Evolutionary conservation across 306 rosid species (phyloP).

Genomic region (Cicer yamashitae): DNA sequence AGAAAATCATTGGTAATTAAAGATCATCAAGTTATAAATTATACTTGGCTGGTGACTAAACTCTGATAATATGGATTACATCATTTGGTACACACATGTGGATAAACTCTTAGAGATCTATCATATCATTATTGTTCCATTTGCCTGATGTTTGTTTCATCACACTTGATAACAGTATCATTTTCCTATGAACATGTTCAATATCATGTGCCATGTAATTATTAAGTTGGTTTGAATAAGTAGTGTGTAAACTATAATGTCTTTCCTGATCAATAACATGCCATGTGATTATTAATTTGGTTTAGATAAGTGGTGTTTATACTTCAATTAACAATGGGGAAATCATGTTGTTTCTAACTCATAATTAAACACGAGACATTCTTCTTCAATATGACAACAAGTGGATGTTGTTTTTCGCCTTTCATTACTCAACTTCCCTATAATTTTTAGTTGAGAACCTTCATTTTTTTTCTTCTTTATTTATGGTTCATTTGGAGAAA

Average conservation of each 20-base stretch:
- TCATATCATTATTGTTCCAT: not conserved
- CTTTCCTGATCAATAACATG: too few species aligned
- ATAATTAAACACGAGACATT: slow-evolving; percentile 32
- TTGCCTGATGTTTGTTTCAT: not conserved
- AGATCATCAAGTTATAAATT: not conserved
- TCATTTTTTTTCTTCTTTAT: too few species aligned
- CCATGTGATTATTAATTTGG: too few species aligned
- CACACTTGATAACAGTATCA: not conserved
- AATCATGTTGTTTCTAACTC: not conserved
- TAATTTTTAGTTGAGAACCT: too few species aligned
- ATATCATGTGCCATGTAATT: slow-evolving; percentile 7
- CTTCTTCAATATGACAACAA: slow-evolving; percentile 10
- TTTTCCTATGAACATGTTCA: not conserved
- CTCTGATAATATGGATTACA: not conserved
- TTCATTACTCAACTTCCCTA: too few species aligned
- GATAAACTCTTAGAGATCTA: not conserved
- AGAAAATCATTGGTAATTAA: slow-evolving; percentile 1
- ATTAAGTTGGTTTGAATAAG: slow-evolving; percentile 28
- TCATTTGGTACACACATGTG: not conserved
- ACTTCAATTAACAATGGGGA: not conserved
- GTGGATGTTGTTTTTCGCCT: too few species aligned
- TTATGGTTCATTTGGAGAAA: too few species aligned
- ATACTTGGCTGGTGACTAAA: not conserved
- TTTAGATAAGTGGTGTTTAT: too few species aligned
- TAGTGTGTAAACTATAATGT: not conserved